Evolutionary conservation across 495 filamentous ascomycete species (phyloP), one percentile per base, ranked within the genome.

Genomic region (Penicillium robsamsonii): DNA sequence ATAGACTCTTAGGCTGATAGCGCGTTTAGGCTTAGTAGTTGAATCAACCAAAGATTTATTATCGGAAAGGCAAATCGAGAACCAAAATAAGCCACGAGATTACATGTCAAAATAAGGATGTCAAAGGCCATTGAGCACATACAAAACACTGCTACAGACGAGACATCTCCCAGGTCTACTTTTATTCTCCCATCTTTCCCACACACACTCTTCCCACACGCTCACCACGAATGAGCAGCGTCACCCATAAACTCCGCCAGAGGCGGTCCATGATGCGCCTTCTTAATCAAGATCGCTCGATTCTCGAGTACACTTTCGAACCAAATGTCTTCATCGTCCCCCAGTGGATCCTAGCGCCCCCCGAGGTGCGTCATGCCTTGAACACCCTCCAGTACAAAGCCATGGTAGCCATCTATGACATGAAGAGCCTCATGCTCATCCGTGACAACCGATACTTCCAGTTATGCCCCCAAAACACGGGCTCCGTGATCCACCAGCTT

Each of bases 381-480:
- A 0, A 13, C 13, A 7, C 51, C 13, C 53, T 63, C 17, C 35
- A 40, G 17, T 17, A 47, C 6, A 11, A 40, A 10, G 66, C 59
- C 37, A 41, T 48, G 20, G 7, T 29, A 9, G 47, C 38, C n/a
- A 53, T 68, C 22, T 35, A 33, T 0, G 12, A 13, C 37, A 54
- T 72, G 46, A 55, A 61, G 38, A 8, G 25, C 4, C 20, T 61
- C 18, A 41, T 54, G 41, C 0, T 27, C 15, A 5, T 29, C 1
- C 46, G 47, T 42, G 30, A 47, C 37, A 25, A 55, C 13, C 61
- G 67, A 17, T 68, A 56, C 55, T 38, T 43, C 31, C 49, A 46
- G 31, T 50, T 71, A 42, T 73, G 67, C 27, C 55, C 25, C 9
- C 9, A 6, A 18, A 31, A 3, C 6, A 13, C 5, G 30, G 44